phyloP scores from a whole-genome alignment of 2,329 filamentous ascomycete genomes.

The Fusarium penzigii region DNA sequence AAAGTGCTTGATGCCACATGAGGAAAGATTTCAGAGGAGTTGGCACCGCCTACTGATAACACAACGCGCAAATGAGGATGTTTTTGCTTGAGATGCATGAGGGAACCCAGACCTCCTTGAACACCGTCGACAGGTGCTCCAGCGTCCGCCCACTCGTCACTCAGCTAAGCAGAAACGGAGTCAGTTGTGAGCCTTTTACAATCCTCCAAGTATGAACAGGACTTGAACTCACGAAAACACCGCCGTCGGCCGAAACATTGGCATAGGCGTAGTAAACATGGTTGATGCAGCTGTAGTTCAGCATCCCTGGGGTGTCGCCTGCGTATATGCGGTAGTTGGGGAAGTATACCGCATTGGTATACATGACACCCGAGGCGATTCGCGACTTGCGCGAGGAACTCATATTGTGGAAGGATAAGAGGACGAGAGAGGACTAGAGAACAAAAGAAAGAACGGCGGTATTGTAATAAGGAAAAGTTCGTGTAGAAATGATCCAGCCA shows the following conservation, averaged over 20 bases:
- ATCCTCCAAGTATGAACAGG: neutral
- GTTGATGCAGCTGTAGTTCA: constrained; percentile 76
- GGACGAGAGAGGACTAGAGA: neutral
- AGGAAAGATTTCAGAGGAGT: constrained; percentile 67
- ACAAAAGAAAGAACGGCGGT: neutral
- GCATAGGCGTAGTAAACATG: constrained; percentile 85
- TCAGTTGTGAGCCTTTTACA: constrained; percentile 20
- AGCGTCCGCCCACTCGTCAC: constrained; percentile 76
- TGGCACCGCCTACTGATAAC: constrained; percentile 72
- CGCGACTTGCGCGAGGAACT: constrained; percentile 49
- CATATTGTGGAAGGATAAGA: constrained; percentile 37
- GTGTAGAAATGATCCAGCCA: neutral
- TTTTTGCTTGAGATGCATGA: constrained; percentile 70
- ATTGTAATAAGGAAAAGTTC: neutral
- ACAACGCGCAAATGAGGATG: constrained; percentile 74
- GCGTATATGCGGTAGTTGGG: constrained; percentile 77
- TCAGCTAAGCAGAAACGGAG: constrained; percentile 55
- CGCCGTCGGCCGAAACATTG: constrained; percentile 70
- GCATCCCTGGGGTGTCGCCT: constrained; percentile 69
- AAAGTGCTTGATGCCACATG: constrained; percentile 62
- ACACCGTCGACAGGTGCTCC: constrained; percentile 72
- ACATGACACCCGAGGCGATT: constrained; percentile 53
- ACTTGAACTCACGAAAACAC: constrained; percentile 66
- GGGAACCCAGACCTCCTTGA: constrained; percentile 70
- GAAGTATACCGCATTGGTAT: constrained; percentile 79